These are phyloP conservation scores for Candida adriatica DNA, from an alignment of 805 yeast genomes.

Conservation along the genomic window DNA sequence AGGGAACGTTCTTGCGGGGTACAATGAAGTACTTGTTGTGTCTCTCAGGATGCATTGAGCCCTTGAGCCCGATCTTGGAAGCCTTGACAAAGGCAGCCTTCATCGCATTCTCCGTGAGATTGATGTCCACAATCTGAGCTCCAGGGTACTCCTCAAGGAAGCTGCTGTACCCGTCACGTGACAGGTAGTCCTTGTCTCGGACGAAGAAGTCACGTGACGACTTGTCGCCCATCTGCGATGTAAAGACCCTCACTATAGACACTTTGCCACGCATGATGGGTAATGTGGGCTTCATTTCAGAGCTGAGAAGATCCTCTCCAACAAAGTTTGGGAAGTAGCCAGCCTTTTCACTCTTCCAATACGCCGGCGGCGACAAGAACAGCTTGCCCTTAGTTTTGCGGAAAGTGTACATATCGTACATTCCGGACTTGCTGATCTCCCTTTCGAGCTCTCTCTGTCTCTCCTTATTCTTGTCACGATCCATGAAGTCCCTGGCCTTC, in stretches of 20 bases:
- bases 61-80: constrained; percentile 39
- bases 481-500: constrained; percentile 39
- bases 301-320: constrained; percentile 43
- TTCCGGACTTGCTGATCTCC: constrained; percentile 63
- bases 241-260: constrained; percentile 57
- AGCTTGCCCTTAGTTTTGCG: constrained; percentile 78
- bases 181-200: constrained; percentile 35
- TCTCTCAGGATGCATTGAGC: constrained; percentile 39
- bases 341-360: constrained; percentile 66
- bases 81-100: constrained; percentile 59
- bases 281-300: constrained; percentile 23
- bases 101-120: constrained; percentile 64
- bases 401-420: constrained; percentile 56
- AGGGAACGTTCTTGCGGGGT: constrained; percentile 51
- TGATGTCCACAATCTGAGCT: constrained; percentile 70
- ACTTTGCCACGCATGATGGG: constrained; percentile 42
- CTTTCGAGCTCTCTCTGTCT: constrained; percentile 49
- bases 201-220: constrained; percentile 57
- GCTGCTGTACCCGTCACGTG: constrained; percentile 32
- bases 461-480: constrained; percentile 39
- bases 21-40: constrained; percentile 57
- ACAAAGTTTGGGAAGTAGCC: constrained; percentile 76
- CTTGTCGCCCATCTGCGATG: constrained; percentile 64
- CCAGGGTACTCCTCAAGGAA: constrained; percentile 39
- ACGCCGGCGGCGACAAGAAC: constrained; percentile 75